A percentile compares a stretch with the other conserved stretches of the same genome.
These are phyloP conservation scores for Spergularia marina DNA, from an alignment of 148 eudicot species.

Conservation along the genomic window DNA sequence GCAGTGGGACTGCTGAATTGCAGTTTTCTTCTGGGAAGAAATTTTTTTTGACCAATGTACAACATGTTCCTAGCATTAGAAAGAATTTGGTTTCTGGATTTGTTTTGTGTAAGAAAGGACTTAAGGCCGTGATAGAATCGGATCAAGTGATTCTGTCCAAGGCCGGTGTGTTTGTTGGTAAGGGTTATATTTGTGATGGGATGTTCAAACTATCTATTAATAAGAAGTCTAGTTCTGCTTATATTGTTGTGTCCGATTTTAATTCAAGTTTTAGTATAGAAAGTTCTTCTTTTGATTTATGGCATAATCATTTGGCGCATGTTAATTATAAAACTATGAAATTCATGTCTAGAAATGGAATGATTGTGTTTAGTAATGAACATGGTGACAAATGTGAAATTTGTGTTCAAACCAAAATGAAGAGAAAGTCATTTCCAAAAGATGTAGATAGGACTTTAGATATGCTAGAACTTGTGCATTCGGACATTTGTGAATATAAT, in stretches of 20 bases:
- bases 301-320: constrained; percentile 8
- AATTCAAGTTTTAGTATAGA: constrained; percentile 1
- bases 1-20: constrained; percentile 1
- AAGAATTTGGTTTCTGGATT: constrained; percentile 17
- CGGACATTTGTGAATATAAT: neutral
- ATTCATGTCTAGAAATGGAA: neutral
- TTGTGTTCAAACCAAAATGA: constrained; percentile 14
- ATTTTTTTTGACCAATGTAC: constrained; percentile 5
- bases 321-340: constrained; percentile 5
- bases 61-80: neutral
- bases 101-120: constrained; percentile 12
- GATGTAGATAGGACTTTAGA: neutral
- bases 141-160: constrained; percentile 12
- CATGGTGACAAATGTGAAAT: constrained; percentile 7
- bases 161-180: constrained; percentile 1
- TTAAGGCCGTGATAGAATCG: constrained; percentile 19
- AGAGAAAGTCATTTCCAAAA: neutral
- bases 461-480: constrained; percentile 7
- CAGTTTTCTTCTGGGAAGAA: constrained; percentile 13
- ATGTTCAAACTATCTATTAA: constrained; percentile 13
- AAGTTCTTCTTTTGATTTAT: constrained; percentile 1
- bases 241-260: neutral
- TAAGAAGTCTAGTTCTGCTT: neutral
- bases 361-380: neutral
- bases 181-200: constrained; percentile 11